Percentiles rank a stretch among this genome's conserved stretches.
Evolutionary conservation across 2,329 filamentous ascomycete genomes (phyloP).

Genomic region (Neofusicoccum parvum): DNA sequence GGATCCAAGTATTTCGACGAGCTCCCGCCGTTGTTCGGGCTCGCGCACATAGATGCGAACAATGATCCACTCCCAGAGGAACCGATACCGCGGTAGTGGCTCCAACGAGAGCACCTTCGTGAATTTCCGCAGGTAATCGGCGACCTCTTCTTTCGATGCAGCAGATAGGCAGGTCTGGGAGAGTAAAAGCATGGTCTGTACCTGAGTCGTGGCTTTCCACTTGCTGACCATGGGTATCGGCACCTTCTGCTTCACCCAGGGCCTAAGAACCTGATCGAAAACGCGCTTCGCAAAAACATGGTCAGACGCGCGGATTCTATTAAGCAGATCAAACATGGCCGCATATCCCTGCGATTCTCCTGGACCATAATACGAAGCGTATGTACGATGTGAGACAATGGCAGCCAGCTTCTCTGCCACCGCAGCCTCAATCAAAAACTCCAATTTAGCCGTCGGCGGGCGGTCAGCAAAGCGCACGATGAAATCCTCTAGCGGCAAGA

Average conservation of each 20-base stretch:
- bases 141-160: conserved; percentile 27
- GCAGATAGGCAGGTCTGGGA: conserved; percentile 39
- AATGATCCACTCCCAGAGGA: conserved; percentile 52
- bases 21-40: conserved; percentile 32
- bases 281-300: conserved; percentile 31
- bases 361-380: conserved; percentile 48
- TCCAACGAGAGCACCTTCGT: conserved; percentile 48
- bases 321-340: conserved; percentile 48
- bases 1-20: conserved; percentile 40
- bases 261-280: conserved; percentile 42
- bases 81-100: conserved; percentile 50
- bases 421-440: conserved; percentile 50
- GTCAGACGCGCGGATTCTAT: conserved; percentile 37
- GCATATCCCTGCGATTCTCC: conserved; percentile 48
- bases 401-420: conserved; percentile 37
- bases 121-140: conserved; percentile 40
- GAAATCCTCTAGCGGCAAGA: conserved; percentile 43
- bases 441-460: conserved; percentile 45
- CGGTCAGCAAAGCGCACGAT: conserved; percentile 43
- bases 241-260: conserved; percentile 47
- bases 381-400: conserved; percentile 36
- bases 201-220: conserved; percentile 53
- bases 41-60: conserved; percentile 44
- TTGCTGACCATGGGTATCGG: conserved; percentile 48
- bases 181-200: conserved; percentile 50